Base-by-base conservation (phyloP, 371 early-diverging fungal species). In the Mortierella sp. region DNA sequence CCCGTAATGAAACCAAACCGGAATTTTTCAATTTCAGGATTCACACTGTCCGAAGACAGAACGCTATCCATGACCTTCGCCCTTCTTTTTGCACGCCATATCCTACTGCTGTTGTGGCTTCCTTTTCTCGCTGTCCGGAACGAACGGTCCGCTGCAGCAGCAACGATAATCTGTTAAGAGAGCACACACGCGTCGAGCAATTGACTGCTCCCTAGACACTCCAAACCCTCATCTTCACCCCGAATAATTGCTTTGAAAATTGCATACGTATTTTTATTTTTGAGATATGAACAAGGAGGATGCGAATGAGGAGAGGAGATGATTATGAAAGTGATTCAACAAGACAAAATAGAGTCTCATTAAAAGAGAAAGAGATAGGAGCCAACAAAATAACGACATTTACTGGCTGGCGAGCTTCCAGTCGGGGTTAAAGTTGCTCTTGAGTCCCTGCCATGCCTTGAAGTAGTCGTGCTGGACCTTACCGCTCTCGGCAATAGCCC, bases 401-500 rank as follows among this genome's bases (percentile, higher is more conserved):
- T 65, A 45, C 26, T 65, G 63, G 64, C 45, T 24, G 64, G 78
- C 41, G 11, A 37, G 75, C 84, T 86, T 86, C 80, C 79, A 77
- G 78, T 84, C 84, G 61, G 87, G 85, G 75, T 85, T 64, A 74
- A 93, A 93, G 71, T 91, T 87, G 75, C 79, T 88, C 71, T 90
- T 89, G 29, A 93, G 64, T 31, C 86, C 86, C 70, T 90, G 86
- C 96, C 96, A 96, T 14, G 92, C 93, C 86, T 94, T 88, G 85
- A 88, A 94, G 84, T 96, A 96, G 76, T 95, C 91, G 29, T 89
- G 88, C 77, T 96, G 94, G n/a, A 94, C 90, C 81, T 94, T 91
- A 29, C 90, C 89, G 50, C 89, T 88, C 13, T 90, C 90, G 47
- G 92, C 87, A 24, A 95, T 80, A 5, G 96, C 98, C 98, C 97